These are phyloP conservation scores for Smallanthus sonchifolius DNA, from an alignment of 129 eudicot genomes.

Conservation along the genomic window DNA sequence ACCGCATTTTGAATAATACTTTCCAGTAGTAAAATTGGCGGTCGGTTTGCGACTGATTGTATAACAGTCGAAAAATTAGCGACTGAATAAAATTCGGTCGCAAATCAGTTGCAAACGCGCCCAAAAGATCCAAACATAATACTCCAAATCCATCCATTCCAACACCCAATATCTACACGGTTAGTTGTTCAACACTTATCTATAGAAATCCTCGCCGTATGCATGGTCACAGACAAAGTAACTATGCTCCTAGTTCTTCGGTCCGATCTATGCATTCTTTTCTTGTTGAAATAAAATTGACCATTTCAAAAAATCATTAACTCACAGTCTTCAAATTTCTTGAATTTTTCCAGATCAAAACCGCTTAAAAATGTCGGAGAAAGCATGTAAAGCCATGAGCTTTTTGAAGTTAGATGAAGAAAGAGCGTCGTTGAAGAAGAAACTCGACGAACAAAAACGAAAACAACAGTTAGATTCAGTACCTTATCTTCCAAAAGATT, in stretches of 20 bases:
- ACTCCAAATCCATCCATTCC: neutral
- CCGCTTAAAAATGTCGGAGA: constrained; percentile 21
- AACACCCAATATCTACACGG: neutral
- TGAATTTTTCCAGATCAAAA: neutral
- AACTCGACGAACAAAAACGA: constrained; percentile 30
- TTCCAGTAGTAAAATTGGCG: too few species aligned
- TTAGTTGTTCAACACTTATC: neutral
- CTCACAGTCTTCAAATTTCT: neutral
- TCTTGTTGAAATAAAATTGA: neutral
- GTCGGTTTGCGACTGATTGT: too few species aligned
- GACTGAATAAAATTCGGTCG: too few species aligned
- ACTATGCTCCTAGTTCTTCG: neutral
- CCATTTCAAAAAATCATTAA: neutral
- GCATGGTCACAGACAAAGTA: neutral
- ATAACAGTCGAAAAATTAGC: too few species aligned
- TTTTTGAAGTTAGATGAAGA: constrained; percentile 46
- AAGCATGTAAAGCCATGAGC: constrained; percentile 22
- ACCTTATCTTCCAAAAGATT: constrained; percentile 46
- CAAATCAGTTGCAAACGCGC: too few species aligned
- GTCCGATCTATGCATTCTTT: neutral
- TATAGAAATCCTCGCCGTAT: neutral
- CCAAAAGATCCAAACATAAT: neutral
- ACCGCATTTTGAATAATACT: too few species aligned
- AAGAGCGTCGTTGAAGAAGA: constrained; percentile 32
- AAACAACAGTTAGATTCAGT: constrained; percentile 30